A percentile compares a stretch with the other conserved stretches of the same genome.
Conservation (phyloP, 2,329 filamentous ascomycete genomes). For the Fusarium zealandicum region DNA sequence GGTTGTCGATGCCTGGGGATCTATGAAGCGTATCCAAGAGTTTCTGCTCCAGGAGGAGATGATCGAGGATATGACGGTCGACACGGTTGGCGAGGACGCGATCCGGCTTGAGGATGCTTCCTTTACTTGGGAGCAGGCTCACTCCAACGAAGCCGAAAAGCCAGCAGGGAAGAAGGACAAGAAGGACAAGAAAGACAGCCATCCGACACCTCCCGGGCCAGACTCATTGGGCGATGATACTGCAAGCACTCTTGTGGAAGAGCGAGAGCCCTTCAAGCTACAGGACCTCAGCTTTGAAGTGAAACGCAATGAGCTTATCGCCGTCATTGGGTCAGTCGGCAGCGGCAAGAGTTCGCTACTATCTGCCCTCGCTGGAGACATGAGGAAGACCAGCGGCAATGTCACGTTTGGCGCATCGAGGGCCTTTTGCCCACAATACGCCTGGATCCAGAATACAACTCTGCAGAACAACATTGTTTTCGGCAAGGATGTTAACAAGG, state of each 20-base stretch:
- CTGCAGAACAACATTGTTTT: constrained; percentile 91
- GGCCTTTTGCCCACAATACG: constrained; percentile 94
- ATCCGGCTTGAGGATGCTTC: constrained; percentile 75
- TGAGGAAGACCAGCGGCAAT: constrained; percentile 81
- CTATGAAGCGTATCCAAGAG: constrained; percentile 83
- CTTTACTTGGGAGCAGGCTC: constrained; percentile 86
- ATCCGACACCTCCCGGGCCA: constrained; percentile 36
- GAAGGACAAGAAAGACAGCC: constrained; percentile 48
- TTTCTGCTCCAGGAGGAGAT: constrained; percentile 88
- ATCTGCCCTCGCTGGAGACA: constrained; percentile 89
- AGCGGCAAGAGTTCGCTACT: constrained; percentile 91
- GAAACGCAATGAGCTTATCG: constrained; percentile 78
- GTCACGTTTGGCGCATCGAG: constrained; percentile 79
- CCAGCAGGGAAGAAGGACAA: constrained; percentile 51
- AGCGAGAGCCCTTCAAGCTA: constrained; percentile 74
- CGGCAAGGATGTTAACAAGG: constrained; percentile 75
- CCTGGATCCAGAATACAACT: constrained; percentile 95
- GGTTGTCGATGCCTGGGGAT: constrained; percentile 87
- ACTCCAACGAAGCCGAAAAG: constrained; percentile 60
- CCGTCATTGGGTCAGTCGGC: constrained; percentile 87
- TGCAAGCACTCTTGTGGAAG: constrained; percentile 63
- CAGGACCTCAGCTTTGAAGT: constrained; percentile 72
- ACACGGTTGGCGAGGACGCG: constrained; percentile 68
- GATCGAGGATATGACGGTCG: constrained; percentile 69
- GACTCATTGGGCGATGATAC: constrained; percentile 54